These are phyloP conservation scores for Metschnikowia noctiluminum DNA, from an alignment of 805 yeast species.

Conservation along the genomic window DNA sequence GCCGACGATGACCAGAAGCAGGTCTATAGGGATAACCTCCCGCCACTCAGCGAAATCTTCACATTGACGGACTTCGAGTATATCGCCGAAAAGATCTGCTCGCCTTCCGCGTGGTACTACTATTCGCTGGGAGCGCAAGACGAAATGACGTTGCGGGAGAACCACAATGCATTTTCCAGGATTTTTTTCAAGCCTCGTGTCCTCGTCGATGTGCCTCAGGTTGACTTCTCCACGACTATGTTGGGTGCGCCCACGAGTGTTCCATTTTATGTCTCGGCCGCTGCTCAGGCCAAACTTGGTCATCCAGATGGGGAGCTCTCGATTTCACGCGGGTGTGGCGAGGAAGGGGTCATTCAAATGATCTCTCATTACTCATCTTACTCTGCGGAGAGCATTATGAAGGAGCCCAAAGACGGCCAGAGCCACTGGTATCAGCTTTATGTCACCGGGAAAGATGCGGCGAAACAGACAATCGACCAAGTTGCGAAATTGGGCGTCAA, in stretches of 20 bases:
- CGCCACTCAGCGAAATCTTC: slow-evolving; percentile 31
- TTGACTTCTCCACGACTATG: slow-evolving; percentile 70
- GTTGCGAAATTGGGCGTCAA: slow-evolving; percentile 58
- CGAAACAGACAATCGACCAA: slow-evolving; percentile 60
- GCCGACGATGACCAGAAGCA: slow-evolving; percentile 21
- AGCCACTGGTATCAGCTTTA: slow-evolving; percentile 88
- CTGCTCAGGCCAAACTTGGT: slow-evolving; percentile 89
- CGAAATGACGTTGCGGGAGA: slow-evolving; percentile 85
- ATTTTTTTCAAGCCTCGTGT: slow-evolving; percentile 84
- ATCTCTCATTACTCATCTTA: slow-evolving; percentile 89
- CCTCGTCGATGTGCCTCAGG: slow-evolving; percentile 72
- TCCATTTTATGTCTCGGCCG: slow-evolving; percentile 88
- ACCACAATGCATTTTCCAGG: slow-evolving; percentile 85
- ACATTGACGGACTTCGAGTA: slow-evolving; percentile 40
- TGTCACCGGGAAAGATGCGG: slow-evolving; percentile 57
- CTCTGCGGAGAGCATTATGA: slow-evolving; percentile 80
- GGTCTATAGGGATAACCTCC: slow-evolving; percentile 21
- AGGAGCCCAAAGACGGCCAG: slow-evolving; percentile 62
- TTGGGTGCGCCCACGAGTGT: slow-evolving; percentile 68
- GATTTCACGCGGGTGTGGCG: slow-evolving; percentile 77
- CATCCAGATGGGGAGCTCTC: slow-evolving; percentile 91
- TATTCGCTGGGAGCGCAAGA: slow-evolving; percentile 92
- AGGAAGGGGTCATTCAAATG: slow-evolving; percentile 76
- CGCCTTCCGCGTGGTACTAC: slow-evolving; percentile 39
- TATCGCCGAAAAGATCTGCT: slow-evolving; percentile 33